Conservation (phyloP, 164 flowering plant genomes). For the Echeveria elegans region DNA sequence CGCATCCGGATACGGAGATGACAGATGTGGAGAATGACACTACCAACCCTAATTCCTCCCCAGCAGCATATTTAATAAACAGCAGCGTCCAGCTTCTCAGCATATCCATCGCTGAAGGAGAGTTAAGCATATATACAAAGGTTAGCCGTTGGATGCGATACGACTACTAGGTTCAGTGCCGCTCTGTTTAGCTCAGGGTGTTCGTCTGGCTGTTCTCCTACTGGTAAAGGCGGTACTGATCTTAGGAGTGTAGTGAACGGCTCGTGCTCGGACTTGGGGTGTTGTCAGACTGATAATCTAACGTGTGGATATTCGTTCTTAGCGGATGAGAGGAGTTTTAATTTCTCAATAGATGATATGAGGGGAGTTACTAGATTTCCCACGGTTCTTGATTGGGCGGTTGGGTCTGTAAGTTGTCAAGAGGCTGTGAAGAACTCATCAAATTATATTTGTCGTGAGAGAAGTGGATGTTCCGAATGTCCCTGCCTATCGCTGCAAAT, state of each 20-base stretch:
- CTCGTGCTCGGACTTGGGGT: background rate
- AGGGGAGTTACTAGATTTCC: background rate
- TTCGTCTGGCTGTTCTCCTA: background rate
- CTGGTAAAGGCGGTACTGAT: background rate
- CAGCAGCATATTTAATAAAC: background rate
- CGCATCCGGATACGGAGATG: too few species aligned
- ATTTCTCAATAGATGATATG: background rate
- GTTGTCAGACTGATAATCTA: background rate
- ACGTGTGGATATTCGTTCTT: conserved; percentile 1
- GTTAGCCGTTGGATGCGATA: conserved; percentile 1
- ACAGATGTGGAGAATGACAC: background rate
- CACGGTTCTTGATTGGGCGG: background rate
- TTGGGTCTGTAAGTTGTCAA: background rate
- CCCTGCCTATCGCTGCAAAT: background rate
- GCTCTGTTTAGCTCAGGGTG: background rate
- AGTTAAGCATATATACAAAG: background rate
- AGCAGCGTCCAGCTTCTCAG: background rate
- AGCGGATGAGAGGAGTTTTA: conserved; percentile 1
- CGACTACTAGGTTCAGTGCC: background rate
- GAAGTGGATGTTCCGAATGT: background rate
- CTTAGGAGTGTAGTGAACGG: background rate
- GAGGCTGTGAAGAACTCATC: conserved; percentile 5
- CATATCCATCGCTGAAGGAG: background rate
- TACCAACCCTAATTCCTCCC: background rate
- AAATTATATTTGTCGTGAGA: background rate